Evolutionary conservation across 257 asterid genomes (phyloP), one percentile per base, ranked within the genome.

Genomic region (Hygrophila difformis): DNA sequence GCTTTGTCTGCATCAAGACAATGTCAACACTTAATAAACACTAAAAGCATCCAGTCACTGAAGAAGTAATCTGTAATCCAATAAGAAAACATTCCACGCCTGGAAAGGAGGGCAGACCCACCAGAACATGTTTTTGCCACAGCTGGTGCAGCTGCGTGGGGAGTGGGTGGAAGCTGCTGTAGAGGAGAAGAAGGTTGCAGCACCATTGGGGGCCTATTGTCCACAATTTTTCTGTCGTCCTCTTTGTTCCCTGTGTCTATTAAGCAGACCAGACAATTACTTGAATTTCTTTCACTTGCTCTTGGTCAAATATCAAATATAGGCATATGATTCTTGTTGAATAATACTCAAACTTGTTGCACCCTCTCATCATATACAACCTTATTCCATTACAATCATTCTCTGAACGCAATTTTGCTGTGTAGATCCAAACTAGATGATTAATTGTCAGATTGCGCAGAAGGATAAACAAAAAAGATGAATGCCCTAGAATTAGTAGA

Each of bases 1-100:
- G 79, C 87, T 59, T 63, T 73, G 37, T 73, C 97, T 84, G 84
- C 69, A 66, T 42, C 59, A 57, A 49, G 18, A 51, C n/a, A 40
- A 41, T 11, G 20, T 21, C 29, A 12, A 11, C 21, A 9, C 42
- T 39, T 18, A n/a, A 43, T 8, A 47, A 17, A n/a, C 5, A 37
- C 43, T 36, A 13, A 5, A 10, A 24, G 1, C 19, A 41, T 14
- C 41, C 40, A 38, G 36, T 24, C 24, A 31, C 16, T 6, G 47
- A 21, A 55, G 38, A 42, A n/a, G 31, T 46, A 36, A n/a, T n/a
- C n/a, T n/a, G 19, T 15, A 55, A 45, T 33, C 14, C 35, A 56
- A 56, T 13, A 38, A 28, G 16, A 21, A 43, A 31, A 24, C 4
- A 24, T 11, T 16, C 42, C 22, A 11, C 45, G 11, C 18, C 14